phyloP scores from a whole-genome alignment of 2,329 filamentous ascomycete genomes.

The Fusarium sp. region DNA sequence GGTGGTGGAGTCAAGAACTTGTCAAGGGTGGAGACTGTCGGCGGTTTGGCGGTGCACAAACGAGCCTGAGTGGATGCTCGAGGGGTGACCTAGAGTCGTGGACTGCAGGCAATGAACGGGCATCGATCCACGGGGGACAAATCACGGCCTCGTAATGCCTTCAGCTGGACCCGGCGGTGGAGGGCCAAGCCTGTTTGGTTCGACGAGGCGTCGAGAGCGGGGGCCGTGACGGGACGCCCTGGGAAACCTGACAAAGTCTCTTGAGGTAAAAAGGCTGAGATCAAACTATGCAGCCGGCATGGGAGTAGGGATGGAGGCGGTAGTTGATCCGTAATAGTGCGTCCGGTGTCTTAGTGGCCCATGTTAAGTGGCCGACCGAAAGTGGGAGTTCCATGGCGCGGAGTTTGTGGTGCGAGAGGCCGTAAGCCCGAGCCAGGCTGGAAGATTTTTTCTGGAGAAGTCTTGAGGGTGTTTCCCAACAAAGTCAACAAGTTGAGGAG shows the following conservation, averaged over 20 bases:
- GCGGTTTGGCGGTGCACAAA: constrained; percentile 28
- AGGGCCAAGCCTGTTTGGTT: constrained; percentile 14
- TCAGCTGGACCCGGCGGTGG: constrained; percentile 9
- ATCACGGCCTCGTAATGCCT: constrained; percentile 21
- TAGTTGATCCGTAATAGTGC: constrained; percentile 10
- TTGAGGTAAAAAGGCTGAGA: constrained; percentile 4
- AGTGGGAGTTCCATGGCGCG: constrained; percentile 12
- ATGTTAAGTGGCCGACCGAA: constrained; percentile 2
- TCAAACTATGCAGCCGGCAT: constrained; percentile 12
- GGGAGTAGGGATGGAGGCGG: constrained; percentile 9
- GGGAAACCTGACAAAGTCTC: not conserved
- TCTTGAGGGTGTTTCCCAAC: not conserved
- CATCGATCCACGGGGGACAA: constrained; percentile 28
- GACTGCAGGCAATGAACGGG: constrained; percentile 28
- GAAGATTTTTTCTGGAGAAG: not conserved
- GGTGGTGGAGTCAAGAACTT: constrained; percentile 38
- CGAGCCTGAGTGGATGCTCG: constrained; percentile 21
- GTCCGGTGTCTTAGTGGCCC: constrained; percentile 2
- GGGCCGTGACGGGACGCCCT: not conserved
- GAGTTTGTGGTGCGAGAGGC: constrained; percentile 28
- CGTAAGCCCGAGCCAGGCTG: constrained; percentile 30
- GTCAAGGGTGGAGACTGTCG: constrained; percentile 32
- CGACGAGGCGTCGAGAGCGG: constrained; percentile 9
- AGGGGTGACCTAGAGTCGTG: constrained; percentile 14
- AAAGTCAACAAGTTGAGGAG: not conserved